A percentile compares a stretch with the other conserved stretches of the same genome.
Evolutionary conservation across 371 early-diverging fungal species (phyloP).

Genomic region (Syncephalastrum sp.): DNA sequence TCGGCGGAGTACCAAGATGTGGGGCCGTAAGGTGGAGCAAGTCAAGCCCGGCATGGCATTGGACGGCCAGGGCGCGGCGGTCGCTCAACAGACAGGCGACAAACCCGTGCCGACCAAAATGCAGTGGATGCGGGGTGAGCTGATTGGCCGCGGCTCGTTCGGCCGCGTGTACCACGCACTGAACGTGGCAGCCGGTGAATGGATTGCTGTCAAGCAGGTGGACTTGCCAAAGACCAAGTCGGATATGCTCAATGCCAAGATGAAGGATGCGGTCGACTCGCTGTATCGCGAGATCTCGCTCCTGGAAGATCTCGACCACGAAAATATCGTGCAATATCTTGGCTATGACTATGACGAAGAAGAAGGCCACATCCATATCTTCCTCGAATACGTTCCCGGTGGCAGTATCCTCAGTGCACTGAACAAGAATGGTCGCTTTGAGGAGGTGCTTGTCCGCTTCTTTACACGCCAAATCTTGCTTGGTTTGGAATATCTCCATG

Average conservation of each 20-base stretch:
- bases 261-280: constrained; percentile 36
- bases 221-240: constrained; percentile 70
- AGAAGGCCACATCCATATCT: constrained; percentile 83
- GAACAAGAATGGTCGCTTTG: constrained; percentile 81
- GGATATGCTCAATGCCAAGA: constrained; percentile 36
- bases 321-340: constrained; percentile 93
- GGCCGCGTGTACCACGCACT: constrained; percentile 94
- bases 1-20: constrained; percentile 64
- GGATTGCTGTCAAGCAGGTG: constrained; percentile 99
- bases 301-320: constrained; percentile 76
- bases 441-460: constrained; percentile 76
- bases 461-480: constrained; percentile 89
- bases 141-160: constrained; percentile 97
- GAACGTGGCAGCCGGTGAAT: constrained; percentile 79
- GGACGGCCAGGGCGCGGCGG: constrained; percentile 7
- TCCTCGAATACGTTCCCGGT: constrained; percentile 97
- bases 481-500: constrained; percentile 96
- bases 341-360: constrained; percentile 58
- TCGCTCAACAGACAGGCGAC: constrained; percentile 13
- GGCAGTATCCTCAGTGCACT: constrained; percentile 89
- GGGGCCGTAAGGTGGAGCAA: constrained; percentile 59
- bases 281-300: constrained; percentile 44
- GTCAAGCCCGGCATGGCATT: constrained; percentile 52
- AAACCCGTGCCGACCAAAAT: constrained; percentile 40
- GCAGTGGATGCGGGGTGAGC: constrained; percentile 84